Evolutionary conservation across 1,284 basidiomycete genomes (phyloP), one percentile per base, ranked within the genome.

Genomic region (Coniophora puteana): DNA sequence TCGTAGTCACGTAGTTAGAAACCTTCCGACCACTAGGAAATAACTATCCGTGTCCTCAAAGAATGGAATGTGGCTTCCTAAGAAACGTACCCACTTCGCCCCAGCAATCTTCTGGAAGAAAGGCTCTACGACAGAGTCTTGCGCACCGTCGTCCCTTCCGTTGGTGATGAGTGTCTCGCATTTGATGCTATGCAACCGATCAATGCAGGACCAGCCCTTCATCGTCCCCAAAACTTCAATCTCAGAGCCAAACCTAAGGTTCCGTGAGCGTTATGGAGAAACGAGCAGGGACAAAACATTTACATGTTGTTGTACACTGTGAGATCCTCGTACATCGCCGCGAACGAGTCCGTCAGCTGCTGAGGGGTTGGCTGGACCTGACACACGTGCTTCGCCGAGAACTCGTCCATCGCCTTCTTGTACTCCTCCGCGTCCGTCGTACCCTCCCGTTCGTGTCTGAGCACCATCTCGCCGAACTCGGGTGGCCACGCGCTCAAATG

Each of bases 1-100:
- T 30, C 11, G 10, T 5, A 4, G 17, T 12, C 8, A 29, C 14
- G 18, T 28, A 22, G 29, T 30, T 21, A 25, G 33, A 11, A 56
- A 54, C 4, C 46, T 38, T 6, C 35, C 38, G 3, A 54, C 28
- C 12, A 42, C 40, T n/a, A 43, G 26, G 33, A 53, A 53, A 36
- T 51, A 61, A 34, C 49, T 43, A 24, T 58, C 54, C 23, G 48
- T 46, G 32, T 64, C 62, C 46, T 66, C 63, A 30, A 41, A 55
- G 29, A 54, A 51, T 0, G 63, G 48, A 13, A 52, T 45, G 34
- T 65, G 67, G 25, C 54, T 62, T 21, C 57, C 44, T 13, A 50
- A 49, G 24, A 69, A 54, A 12, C 52, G 52, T 5, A 51, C 51
- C 65, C 66, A 68, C 28, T 57, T 61, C 18, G 58, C 47, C n/a